Percentiles rank a stretch among this genome's conserved stretches.
phyloP scores from a whole-genome alignment of 306 rosid species.

The Gillenia trifoliata region DNA sequence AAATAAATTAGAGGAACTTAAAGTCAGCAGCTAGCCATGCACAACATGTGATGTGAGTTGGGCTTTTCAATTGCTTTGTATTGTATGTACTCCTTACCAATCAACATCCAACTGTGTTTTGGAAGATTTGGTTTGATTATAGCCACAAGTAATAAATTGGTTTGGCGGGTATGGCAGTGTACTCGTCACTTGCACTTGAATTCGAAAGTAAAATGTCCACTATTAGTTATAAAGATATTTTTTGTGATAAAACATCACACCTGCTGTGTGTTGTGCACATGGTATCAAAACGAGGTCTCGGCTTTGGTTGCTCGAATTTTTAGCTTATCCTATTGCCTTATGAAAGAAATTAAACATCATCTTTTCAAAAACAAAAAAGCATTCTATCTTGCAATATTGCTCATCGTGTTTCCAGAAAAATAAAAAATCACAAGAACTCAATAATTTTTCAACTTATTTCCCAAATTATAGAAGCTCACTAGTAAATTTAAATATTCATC shows the following conservation, averaged over 20 bases:
- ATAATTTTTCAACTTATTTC: neutral
- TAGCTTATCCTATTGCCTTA: neutral
- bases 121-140: neutral
- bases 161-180: neutral
- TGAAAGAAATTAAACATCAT: neutral
- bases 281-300: neutral
- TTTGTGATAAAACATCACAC: neutral
- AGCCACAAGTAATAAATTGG: neutral
- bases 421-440: neutral
- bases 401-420: neutral
- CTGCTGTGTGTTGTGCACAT: neutral
- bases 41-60: constrained; percentile 7
- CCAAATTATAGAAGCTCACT: neutral
- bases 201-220: neutral
- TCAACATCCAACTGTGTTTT: neutral
- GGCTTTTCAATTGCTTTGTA: neutral
- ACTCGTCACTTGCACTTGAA: neutral
- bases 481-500: neutral
- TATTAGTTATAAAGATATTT: no score
- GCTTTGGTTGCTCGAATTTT: neutral
- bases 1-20: neutral
- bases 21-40: constrained; percentile 1
- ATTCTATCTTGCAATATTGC: neutral
- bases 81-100: neutral
- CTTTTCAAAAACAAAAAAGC: neutral